A percentile compares a stretch with the other conserved stretches of the same genome.
phyloP scores from a whole-genome alignment of 2,329 filamentous ascomycete species.

The Ophiocordyceps sinensis region DNA sequence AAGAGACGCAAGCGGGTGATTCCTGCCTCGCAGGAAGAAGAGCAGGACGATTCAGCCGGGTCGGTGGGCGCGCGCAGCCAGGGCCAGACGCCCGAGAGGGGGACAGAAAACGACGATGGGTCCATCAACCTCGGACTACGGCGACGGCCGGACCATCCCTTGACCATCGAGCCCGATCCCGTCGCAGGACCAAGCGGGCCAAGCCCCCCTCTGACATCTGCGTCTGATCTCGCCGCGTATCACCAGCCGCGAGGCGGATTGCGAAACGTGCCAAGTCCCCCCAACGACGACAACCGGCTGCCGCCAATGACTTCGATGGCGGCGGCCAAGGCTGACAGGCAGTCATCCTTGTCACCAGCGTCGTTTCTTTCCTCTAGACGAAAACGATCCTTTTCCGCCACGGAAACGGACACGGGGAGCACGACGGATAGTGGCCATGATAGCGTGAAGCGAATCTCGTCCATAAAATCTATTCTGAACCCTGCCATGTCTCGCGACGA shows the following conservation, averaged over 20 bases:
- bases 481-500: slow-evolving; percentile 23
- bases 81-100: slow-evolving; percentile 30
- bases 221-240: slow-evolving; percentile 34
- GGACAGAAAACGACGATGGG: slow-evolving; percentile 47
- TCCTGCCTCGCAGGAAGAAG: slow-evolving; percentile 48
- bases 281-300: slow-evolving; percentile 42
- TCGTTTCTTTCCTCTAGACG: slow-evolving; percentile 44
- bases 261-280: slow-evolving; percentile 22
- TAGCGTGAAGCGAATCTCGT: slow-evolving; percentile 49
- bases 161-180: slow-evolving; percentile 32
- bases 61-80: slow-evolving; percentile 23
- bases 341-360: slow-evolving; percentile 44
- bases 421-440: slow-evolving; percentile 26
- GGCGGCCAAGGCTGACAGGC: slow-evolving; percentile 27
- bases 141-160: slow-evolving; percentile 28
- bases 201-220: slow-evolving; percentile 26
- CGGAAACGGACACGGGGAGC: slow-evolving; percentile 34
- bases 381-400: slow-evolving; percentile 53
- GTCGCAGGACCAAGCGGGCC: slow-evolving; percentile 27
- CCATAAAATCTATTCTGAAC: slow-evolving; percentile 65
- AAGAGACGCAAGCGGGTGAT: slow-evolving; percentile 92
- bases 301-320: slow-evolving; percentile 38
- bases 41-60: slow-evolving; percentile 33
- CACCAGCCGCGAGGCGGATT: slow-evolving; percentile 28
- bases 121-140: slow-evolving; percentile 48